Evolutionary conservation across 2,329 filamentous ascomycete genomes (phyloP), one percentile per base, ranked within the genome.

Genomic region (Penicillium sp.): DNA sequence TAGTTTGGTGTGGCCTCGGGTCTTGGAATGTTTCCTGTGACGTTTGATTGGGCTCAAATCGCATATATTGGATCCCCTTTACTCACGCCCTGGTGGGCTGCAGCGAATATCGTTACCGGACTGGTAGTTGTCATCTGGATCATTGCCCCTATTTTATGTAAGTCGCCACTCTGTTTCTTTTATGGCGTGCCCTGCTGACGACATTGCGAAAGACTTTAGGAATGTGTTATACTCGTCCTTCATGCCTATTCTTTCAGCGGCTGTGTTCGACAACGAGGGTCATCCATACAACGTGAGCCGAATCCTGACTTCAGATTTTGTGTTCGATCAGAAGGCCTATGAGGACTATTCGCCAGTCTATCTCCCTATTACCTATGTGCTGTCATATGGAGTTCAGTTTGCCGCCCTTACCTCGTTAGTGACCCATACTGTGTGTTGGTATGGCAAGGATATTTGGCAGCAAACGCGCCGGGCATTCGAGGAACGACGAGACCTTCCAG

Each of bases 11-110:
- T 93, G 15, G 83, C 86, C n/a, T 93, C 90, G 2, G 91, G 91
- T 2, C 81, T 96, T 14, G 90, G 90, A 1, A 76, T 96, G 31
- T 91, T 95, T 58, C 91, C 91, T 0, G 70, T 96, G 65, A 95
- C 91, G 0, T 95, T 96, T 67, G 91, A 96, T 75, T 96, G 91
- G 91, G 89, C 89, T 0, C 91, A 96, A 69, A 87, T 96, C 59
- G 90, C 91, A 0, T 85, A 93, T 67, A 94, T 95, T 64, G 91
- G 91, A 15, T 94, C 90, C 4, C 91, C 89, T 0, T 78, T 95
- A 6, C 81, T 94, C 15, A 91, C 90, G 0, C 90, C 90, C 0
- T 94, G 93, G 72, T 92, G 90, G 90, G 88, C 90, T 40, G 88
- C 90, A 8, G 85, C 92, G 74, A 94, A 94, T 66, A 90, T 94